Conservation (phyloP, 371 early-diverging fungal species). For the Mucor racemosus region DNA sequence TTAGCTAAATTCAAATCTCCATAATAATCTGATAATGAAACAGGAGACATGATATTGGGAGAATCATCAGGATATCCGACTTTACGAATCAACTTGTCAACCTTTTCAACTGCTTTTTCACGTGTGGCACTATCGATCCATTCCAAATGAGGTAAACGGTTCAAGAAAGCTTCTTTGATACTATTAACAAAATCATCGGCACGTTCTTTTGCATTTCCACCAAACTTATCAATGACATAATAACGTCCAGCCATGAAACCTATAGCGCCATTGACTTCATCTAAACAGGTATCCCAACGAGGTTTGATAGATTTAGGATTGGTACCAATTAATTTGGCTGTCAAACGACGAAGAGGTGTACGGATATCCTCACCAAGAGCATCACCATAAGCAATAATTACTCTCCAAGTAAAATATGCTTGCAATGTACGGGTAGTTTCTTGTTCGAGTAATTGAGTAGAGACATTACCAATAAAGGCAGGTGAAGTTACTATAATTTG, state of each 20-base stretch:
- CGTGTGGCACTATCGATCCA: conserved; percentile 62
- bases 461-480: conserved; percentile 41
- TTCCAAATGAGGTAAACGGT: conserved; percentile 45
- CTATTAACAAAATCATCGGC: conserved; percentile 54
- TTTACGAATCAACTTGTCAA: conserved; percentile 44
- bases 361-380: conserved; percentile 38
- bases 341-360: conserved; percentile 37
- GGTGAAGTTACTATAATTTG: conserved; percentile 51
- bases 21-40: conserved; percentile 55
- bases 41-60: conserved; percentile 54
- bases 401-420: conserved; percentile 51
- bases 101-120: conserved; percentile 51
- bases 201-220: conserved; percentile 40
- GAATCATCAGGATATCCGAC: conserved; percentile 53
- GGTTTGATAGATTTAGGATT: conserved; percentile 47
- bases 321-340: conserved; percentile 42
- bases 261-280: conserved; percentile 36
- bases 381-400: conserved; percentile 34
- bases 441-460: conserved; percentile 29
- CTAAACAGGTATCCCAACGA: conserved; percentile 59
- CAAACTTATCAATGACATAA: conserved; percentile 52
- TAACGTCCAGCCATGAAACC: conserved; percentile 61
- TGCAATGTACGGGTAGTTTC: conserved; percentile 38
- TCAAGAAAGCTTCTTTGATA: conserved; percentile 52
- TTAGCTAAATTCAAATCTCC: conserved; percentile 30